These are phyloP conservation scores for Metschnikowia anglica DNA, from an alignment of 805 yeast species.

Conservation along the genomic window DNA sequence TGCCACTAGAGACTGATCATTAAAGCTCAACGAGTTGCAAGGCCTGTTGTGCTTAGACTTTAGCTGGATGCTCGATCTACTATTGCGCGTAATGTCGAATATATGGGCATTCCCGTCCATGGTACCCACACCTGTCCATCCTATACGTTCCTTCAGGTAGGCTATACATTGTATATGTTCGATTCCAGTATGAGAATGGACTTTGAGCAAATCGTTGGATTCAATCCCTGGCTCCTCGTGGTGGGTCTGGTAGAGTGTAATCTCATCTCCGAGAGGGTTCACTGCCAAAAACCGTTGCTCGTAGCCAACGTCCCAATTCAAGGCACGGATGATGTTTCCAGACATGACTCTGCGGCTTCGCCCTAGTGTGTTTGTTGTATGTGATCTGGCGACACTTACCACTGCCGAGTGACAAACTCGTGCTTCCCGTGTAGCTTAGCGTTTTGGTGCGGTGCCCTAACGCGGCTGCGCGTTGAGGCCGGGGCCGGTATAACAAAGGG, in stretches of 20 bases:
- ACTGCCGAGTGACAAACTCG: not conserved
- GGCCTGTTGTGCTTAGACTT: slow-evolving; percentile 69
- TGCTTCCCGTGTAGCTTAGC: not conserved
- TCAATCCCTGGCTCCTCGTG: slow-evolving; percentile 48
- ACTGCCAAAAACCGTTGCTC: slow-evolving; percentile 64
- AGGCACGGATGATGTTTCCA: slow-evolving; percentile 59
- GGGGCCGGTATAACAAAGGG: too few species aligned
- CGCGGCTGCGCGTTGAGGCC: not conserved
- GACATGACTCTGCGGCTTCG: slow-evolving; percentile 39
- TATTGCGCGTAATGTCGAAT: slow-evolving; percentile 53
- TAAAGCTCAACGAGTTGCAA: slow-evolving; percentile 73
- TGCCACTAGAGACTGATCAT: slow-evolving; percentile 61
- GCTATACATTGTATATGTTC: slow-evolving; percentile 66
- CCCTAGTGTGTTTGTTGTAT: not conserved
- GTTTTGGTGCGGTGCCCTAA: not conserved
- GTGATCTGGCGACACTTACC: not conserved
- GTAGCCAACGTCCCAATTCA: slow-evolving; percentile 56
- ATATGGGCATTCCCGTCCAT: slow-evolving; percentile 64
- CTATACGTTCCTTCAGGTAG: slow-evolving; percentile 54
- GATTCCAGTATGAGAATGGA: slow-evolving; percentile 60
- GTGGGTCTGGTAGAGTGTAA: slow-evolving; percentile 49
- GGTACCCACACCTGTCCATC: slow-evolving; percentile 72
- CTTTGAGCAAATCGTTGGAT: slow-evolving; percentile 48
- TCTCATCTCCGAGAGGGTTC: slow-evolving; percentile 79
- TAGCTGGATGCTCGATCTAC: slow-evolving; percentile 40